Evolutionary conservation across 164 flowering plant species (phyloP).

Genomic region (Pachysandra terminalis): DNA sequence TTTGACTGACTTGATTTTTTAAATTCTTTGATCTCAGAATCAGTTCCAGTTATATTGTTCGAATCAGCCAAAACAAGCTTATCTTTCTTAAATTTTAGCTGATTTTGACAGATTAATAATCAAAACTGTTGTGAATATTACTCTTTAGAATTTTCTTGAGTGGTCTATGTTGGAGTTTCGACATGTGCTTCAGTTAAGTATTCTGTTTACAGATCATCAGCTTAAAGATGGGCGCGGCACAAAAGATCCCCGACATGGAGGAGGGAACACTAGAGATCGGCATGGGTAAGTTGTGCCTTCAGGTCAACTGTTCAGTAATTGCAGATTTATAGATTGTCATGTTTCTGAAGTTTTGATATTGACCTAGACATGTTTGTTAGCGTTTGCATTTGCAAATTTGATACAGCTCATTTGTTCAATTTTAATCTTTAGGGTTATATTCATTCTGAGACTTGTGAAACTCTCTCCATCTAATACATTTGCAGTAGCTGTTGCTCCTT

Average conservation of each 20-base stretch:
- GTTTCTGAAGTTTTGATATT: background rate
- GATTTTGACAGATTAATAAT: background rate
- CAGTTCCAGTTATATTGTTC: background rate
- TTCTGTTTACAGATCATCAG: background rate
- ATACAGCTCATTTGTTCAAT: no score
- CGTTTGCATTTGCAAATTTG: background rate
- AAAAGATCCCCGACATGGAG: conserved; percentile 33
- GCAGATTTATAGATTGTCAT: background rate
- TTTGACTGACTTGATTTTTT: background rate
- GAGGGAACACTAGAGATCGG: conserved; percentile 46
- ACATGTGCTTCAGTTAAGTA: background rate
- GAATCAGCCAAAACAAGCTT: background rate
- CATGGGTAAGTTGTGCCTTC: conserved; percentile 35
- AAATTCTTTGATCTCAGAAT: background rate
- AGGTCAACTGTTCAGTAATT: background rate
- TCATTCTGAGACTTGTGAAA: no score
- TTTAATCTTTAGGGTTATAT: no score
- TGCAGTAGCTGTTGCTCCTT: no score
- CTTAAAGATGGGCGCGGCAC: conserved; percentile 30
- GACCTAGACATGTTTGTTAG: background rate
- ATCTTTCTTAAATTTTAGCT: background rate
- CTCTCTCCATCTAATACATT: no score
- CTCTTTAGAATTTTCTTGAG: background rate
- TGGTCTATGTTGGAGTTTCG: background rate
- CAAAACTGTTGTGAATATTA: no score